These are phyloP conservation scores for Apiospora sp. DNA, from an alignment of 2,329 filamentous ascomycete genomes.

Conservation along the genomic window DNA sequence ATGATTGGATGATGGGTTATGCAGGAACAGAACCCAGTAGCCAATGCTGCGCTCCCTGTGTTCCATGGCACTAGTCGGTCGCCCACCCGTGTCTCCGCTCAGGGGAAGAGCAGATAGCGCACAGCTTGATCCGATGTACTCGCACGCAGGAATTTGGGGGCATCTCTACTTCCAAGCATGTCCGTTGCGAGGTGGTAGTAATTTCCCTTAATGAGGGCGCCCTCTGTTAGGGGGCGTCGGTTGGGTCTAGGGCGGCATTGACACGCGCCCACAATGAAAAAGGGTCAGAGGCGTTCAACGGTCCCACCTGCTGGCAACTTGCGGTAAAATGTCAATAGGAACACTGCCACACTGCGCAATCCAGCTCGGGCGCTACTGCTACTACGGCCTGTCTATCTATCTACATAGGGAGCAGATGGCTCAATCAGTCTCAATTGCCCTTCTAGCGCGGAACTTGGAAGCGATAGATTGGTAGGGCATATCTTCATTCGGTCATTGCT, in stretches of 20 bases:
- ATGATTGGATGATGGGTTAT: slow-evolving; percentile 13
- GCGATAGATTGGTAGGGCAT: slow-evolving; percentile 8
- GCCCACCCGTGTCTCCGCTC: slow-evolving; percentile 9
- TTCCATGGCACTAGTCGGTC: slow-evolving; percentile 13
- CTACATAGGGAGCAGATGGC: neutral
- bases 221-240: slow-evolving; percentile 13
- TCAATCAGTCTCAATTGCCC: neutral
- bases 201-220: slow-evolving; percentile 13
- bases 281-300: slow-evolving; percentile 19
- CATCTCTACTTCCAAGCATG: slow-evolving; percentile 15
- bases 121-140: slow-evolving; percentile 9
- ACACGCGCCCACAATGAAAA: slow-evolving; percentile 12
- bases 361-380: slow-evolving; percentile 6
- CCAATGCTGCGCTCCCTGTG: neutral
- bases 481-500: slow-evolving; percentile 8
- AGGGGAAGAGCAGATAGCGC: slow-evolving; percentile 11
- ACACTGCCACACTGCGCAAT: slow-evolving; percentile 3
- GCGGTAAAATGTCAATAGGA: slow-evolving; percentile 17
- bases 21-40: slow-evolving; percentile 11
- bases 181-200: slow-evolving; percentile 7
- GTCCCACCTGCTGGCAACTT: slow-evolving; percentile 19
- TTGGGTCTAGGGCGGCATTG: slow-evolving; percentile 13
- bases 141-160: neutral
- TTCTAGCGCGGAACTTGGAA: slow-evolving; percentile 15
- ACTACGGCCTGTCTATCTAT: neutral